phyloP scores from a whole-genome alignment of 2,329 filamentous ascomycete genomes.

The Neobulgaria alba region DNA sequence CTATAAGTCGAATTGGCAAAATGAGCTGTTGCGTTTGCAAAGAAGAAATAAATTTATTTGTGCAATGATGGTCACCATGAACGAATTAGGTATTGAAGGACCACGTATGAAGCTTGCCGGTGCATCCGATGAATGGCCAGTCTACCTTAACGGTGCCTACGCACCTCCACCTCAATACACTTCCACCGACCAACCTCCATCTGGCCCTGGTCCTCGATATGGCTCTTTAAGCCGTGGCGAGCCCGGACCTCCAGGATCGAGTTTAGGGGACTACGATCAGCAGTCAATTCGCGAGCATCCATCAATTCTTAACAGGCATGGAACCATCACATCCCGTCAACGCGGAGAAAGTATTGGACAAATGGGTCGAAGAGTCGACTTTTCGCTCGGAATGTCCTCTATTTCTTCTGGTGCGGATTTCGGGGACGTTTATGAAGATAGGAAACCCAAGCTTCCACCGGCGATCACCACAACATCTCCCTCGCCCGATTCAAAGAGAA shows the following conservation, averaged over 20 bases:
- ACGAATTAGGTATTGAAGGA: conserved; percentile 29
- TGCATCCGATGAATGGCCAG: conserved; percentile 22
- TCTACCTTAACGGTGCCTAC: conserved; percentile 21
- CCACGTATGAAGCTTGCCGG: conserved; percentile 28
- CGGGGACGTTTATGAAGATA: conserved; percentile 56
- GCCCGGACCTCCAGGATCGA: conserved; percentile 24
- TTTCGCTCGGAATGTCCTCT: conserved; percentile 58
- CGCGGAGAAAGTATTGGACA: conserved; percentile 49
- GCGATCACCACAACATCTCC: conserved; percentile 33
- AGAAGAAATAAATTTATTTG: conserved; percentile 92
- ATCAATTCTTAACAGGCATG: conserved; percentile 47
- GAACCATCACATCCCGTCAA: conserved; percentile 34
- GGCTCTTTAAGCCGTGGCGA: conserved; percentile 31
- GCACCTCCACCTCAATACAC: too few species aligned
- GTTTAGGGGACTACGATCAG: too few species aligned
- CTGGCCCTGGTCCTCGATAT: conserved; percentile 26
- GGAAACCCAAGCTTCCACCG: conserved; percentile 30
- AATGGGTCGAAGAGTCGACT: conserved; percentile 58
- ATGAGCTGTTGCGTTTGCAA: conserved; percentile 81
- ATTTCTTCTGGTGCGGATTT: conserved; percentile 49
- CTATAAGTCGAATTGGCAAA: conserved; percentile 96
- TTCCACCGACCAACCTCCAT: conserved; percentile 4
- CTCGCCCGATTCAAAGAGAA: conserved; percentile 6
- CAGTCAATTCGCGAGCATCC: conserved; percentile 29
- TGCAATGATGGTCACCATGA: conserved; percentile 77